Conservation (phyloP, 805 yeast species). For the Candida ascalaphidarum region DNA sequence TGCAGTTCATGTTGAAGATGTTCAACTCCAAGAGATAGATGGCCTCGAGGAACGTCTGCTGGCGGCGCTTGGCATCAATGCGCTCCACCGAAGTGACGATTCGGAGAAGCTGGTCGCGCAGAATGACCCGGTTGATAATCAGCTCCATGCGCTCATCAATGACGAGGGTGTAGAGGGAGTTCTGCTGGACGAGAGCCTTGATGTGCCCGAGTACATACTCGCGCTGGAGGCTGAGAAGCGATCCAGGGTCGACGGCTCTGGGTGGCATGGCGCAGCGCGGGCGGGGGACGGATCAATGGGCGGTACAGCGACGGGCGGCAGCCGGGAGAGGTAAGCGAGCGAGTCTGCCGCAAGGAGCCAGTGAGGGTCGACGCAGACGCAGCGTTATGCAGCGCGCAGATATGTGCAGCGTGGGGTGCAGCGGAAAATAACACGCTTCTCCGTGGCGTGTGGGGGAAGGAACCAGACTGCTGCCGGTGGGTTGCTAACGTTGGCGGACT, state of each 20-base stretch:
- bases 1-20: constrained; percentile 61
- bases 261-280: too few species aligned
- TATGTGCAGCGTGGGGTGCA: too few species aligned
- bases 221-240: constrained; percentile 20
- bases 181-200: constrained; percentile 19
- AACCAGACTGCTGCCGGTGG: too few species aligned
- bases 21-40: constrained; percentile 72
- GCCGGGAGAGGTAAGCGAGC: too few species aligned
- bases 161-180: constrained; percentile 28
- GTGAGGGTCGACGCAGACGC: too few species aligned
- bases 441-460: too few species aligned
- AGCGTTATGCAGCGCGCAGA: too few species aligned
- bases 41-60: constrained; percentile 64
- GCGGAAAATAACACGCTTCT: too few species aligned
- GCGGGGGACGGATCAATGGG: too few species aligned
- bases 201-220: constrained; percentile 22
- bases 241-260: constrained; percentile 7
- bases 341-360: too few species aligned
- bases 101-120: constrained; percentile 39
- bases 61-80: constrained; percentile 53
- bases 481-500: too few species aligned
- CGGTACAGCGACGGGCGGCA: too few species aligned
- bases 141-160: constrained; percentile 49
- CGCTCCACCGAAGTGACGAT: constrained; percentile 57
- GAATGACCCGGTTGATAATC: constrained; percentile 39